Percentiles rank a stretch among this genome's conserved stretches.
Evolutionary conservation across 768 basidiomycete species (phyloP).

Genomic region (Macrolepiota albuminosa): DNA sequence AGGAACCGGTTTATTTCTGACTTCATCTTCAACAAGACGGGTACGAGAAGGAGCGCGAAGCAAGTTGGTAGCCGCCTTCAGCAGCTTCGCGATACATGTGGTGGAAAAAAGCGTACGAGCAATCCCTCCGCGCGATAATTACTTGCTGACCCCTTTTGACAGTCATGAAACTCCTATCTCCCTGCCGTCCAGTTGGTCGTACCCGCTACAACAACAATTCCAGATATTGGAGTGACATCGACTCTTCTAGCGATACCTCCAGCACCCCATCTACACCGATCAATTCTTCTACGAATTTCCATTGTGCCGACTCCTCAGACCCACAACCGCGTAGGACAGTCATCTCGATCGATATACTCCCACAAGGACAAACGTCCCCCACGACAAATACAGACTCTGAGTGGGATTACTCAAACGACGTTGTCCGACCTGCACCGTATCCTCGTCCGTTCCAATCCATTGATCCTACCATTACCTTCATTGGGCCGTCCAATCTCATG

Average conservation of each 20-base stretch:
- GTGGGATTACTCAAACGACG: constrained; percentile 10
- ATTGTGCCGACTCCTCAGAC: constrained; percentile 11
- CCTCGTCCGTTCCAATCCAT: constrained; percentile 55
- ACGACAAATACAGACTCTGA: constrained; percentile 1
- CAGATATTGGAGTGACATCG: constrained; percentile 26
- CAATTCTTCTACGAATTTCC: constrained; percentile 29
- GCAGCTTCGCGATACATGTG: constrained; percentile 69
- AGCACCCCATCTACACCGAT: constrained; percentile 35
- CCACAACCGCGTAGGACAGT: constrained; percentile 26
- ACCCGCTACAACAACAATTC: constrained; percentile 13
- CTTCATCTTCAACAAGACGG: constrained; percentile 65
- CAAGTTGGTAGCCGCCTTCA: constrained; percentile 80
- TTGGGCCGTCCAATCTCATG: constrained; percentile 40
- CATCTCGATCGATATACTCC: constrained; percentile 45
- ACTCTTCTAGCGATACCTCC: constrained; percentile 36
- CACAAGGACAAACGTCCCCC: constrained; percentile 17
- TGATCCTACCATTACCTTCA: constrained; percentile 64
- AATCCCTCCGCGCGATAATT: constrained; percentile 2
- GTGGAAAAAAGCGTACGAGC: constrained; percentile 64
- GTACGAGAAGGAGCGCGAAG: constrained; percentile 67
- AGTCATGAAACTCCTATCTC: constrained; percentile 46
- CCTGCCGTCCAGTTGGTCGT: constrained; percentile 22
- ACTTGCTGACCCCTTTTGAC: constrained; percentile 5
- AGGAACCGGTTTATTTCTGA: constrained; percentile 79
- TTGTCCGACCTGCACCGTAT: constrained; percentile 34